A percentile compares a stretch with the other conserved stretches of the same genome.
Evolutionary conservation across 768 basidiomycete genomes (phyloP).

Genomic region (Flagelloscypha sp.): DNA sequence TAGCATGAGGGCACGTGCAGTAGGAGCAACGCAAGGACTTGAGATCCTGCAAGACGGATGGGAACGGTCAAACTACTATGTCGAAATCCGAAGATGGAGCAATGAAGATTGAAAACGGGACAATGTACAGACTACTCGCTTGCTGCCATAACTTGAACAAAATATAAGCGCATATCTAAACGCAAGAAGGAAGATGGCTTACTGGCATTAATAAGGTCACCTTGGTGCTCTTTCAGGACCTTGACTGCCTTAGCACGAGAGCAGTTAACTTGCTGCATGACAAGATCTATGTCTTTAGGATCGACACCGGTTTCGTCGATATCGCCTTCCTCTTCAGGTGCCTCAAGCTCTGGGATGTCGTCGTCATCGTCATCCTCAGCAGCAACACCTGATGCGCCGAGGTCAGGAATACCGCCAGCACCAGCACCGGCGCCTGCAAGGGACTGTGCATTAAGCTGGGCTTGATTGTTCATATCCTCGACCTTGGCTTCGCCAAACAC

Average conservation of each 20-base stretch:
- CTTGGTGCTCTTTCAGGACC: slow-evolving; percentile 83
- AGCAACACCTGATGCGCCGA: slow-evolving; percentile 44
- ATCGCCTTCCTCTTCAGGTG: slow-evolving; percentile 70
- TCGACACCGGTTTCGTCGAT: slow-evolving; percentile 86
- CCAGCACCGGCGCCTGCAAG: slow-evolving; percentile 46
- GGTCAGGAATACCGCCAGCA: slow-evolving; percentile 31
- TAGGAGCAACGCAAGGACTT: slow-evolving; percentile 33
- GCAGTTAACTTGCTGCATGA: slow-evolving; percentile 81
- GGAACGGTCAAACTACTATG: slow-evolving; percentile 86
- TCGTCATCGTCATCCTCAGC: slow-evolving; percentile 55
- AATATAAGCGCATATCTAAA: slow-evolving; percentile 8
- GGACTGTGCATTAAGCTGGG: slow-evolving; percentile 73
- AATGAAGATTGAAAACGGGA: slow-evolving; percentile 22
- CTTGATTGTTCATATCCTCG: slow-evolving; percentile 81
- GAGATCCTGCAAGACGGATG: slow-evolving; percentile 69
- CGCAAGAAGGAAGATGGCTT: slow-evolving; percentile 28
- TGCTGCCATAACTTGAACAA: slow-evolving; percentile 74
- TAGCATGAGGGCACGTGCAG: slow-evolving; percentile 22
- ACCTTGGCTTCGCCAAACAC: slow-evolving; percentile 98
- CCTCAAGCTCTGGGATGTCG: slow-evolving; percentile 79
- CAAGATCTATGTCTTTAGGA: slow-evolving; percentile 89
- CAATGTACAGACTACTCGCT: slow-evolving; percentile 60
- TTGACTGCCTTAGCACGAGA: slow-evolving; percentile 87
- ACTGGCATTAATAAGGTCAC: slow-evolving; percentile 97
- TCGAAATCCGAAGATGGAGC: slow-evolving; percentile 65